These are phyloP conservation scores for Colletotrichum orchidophilum DNA, from an alignment of 2,329 filamentous ascomycete genomes.

Conservation along the genomic window DNA sequence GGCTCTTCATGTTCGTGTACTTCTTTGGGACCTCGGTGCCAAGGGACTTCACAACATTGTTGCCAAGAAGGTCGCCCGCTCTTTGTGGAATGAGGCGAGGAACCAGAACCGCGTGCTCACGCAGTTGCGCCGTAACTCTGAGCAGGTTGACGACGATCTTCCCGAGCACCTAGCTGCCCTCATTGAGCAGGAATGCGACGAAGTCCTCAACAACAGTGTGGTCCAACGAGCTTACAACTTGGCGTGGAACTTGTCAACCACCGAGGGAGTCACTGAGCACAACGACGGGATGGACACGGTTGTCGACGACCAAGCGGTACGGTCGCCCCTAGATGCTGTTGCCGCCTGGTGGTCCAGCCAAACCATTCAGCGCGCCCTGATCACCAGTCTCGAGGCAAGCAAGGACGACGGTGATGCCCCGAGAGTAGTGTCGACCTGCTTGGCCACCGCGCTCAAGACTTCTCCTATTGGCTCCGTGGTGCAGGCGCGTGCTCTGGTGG, in stretches of 20 bases:
- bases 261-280: slow-evolving; percentile 67
- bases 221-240: slow-evolving; percentile 89
- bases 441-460: slow-evolving; percentile 75
- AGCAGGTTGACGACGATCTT: slow-evolving; percentile 70
- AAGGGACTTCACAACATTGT: slow-evolving; percentile 74
- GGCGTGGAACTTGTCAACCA: slow-evolving; percentile 84
- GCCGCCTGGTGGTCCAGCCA: slow-evolving; percentile 89
- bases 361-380: slow-evolving; percentile 74
- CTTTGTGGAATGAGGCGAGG: slow-evolving; percentile 84
- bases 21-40: slow-evolving; percentile 81
- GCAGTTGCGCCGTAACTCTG: slow-evolving; percentile 52
- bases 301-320: slow-evolving; percentile 84
- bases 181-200: slow-evolving; percentile 81
- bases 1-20: slow-evolving; percentile 87
- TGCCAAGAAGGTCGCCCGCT: slow-evolving; percentile 77
- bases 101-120: slow-evolving; percentile 63
- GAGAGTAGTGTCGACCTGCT: slow-evolving; percentile 54
- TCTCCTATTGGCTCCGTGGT: slow-evolving; percentile 84
- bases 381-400: slow-evolving; percentile 66
- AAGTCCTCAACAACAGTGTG: slow-evolving; percentile 80
- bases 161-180: slow-evolving; percentile 81
- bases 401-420: slow-evolving; percentile 56
- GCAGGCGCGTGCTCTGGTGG: slow-evolving; percentile 67
- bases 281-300: slow-evolving; percentile 84
- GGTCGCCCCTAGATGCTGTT: slow-evolving; percentile 87